Conservation (phyloP, 331 rosid species). For the Rosa hybrid region DNA sequence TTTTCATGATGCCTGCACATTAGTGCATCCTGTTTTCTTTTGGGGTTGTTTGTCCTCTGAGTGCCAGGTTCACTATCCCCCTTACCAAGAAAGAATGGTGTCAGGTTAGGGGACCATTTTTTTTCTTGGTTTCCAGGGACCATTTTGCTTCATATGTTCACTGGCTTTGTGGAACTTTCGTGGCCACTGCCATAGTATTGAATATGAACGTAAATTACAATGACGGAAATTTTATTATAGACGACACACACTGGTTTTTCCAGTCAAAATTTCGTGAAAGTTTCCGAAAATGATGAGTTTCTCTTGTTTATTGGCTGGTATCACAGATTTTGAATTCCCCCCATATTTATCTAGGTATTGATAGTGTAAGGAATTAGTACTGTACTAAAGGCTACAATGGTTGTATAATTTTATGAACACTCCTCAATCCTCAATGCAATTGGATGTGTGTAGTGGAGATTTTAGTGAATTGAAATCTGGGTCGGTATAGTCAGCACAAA, state of each 20-base stretch:
- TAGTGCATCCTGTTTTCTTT: slow-evolving; percentile 3
- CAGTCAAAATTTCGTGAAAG: not conserved
- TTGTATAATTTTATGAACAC: too few species aligned
- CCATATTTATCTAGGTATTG: not conserved
- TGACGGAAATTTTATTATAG: not conserved
- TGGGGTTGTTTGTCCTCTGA: slow-evolving; percentile 1
- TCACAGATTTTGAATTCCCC: not conserved
- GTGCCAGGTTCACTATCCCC: slow-evolving; percentile 3
- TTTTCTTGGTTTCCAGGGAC: not conserved
- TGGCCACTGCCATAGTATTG: not conserved
- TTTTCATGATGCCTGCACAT: slow-evolving; percentile 1
- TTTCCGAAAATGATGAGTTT: not conserved
- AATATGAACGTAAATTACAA: not conserved
- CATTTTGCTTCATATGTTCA: slow-evolving; percentile 1
- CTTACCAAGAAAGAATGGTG: slow-evolving; percentile 1
- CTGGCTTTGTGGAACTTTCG: slow-evolving; percentile 30
- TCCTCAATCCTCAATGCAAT: too few species aligned
- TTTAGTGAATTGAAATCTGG: too few species aligned
- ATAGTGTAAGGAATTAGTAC: too few species aligned
- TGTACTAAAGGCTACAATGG: too few species aligned
- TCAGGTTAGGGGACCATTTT: slow-evolving; percentile 27
- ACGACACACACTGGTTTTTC: not conserved
- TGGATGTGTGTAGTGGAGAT: too few species aligned
- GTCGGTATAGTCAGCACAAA: too few species aligned
- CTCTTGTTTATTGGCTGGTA: not conserved